A percentile compares a stretch with the other conserved stretches of the same genome.
These are phyloP conservation scores for Fraxinus velutina DNA, from an alignment of 305 asterid species.

Conservation along the genomic window DNA sequence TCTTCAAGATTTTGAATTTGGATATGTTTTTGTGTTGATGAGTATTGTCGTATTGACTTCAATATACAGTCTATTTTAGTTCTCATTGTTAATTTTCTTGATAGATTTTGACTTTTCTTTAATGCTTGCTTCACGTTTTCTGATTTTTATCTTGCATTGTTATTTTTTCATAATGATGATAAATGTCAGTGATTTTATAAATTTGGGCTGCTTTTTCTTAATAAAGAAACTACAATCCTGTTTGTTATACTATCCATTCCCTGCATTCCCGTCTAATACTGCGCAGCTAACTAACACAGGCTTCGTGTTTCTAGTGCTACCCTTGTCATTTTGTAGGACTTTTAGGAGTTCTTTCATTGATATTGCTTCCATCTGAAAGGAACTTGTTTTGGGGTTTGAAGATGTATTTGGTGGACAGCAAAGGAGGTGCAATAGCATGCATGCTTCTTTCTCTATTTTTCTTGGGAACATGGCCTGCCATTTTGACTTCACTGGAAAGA, in stretches of 20 bases:
- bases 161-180: background rate
- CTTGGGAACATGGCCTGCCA: constrained; percentile 61
- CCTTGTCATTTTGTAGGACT: constrained; percentile 25
- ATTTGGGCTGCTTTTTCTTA: background rate
- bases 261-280: background rate
- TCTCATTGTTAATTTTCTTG: background rate
- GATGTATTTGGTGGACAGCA: constrained; percentile 51
- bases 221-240: background rate
- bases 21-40: background rate
- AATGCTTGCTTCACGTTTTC: background rate
- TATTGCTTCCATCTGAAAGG: constrained; percentile 7
- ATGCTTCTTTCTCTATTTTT: constrained; percentile 41
- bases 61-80: background rate
- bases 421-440: constrained; percentile 50
- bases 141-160: background rate
- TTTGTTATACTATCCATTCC: background rate
- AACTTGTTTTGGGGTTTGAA: constrained; percentile 23
- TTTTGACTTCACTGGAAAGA: constrained; percentile 43
- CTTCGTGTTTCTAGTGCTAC: constrained; percentile 1
- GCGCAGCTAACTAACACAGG: background rate
- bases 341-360: constrained; percentile 20
- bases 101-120: background rate
- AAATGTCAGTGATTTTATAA: background rate
- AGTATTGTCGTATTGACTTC: background rate
- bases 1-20: background rate